Evolutionary conservation across 2,329 filamentous ascomycete genomes (phyloP), one percentile per base, ranked within the genome.

Genomic region (Aspergillus chevalieri): DNA sequence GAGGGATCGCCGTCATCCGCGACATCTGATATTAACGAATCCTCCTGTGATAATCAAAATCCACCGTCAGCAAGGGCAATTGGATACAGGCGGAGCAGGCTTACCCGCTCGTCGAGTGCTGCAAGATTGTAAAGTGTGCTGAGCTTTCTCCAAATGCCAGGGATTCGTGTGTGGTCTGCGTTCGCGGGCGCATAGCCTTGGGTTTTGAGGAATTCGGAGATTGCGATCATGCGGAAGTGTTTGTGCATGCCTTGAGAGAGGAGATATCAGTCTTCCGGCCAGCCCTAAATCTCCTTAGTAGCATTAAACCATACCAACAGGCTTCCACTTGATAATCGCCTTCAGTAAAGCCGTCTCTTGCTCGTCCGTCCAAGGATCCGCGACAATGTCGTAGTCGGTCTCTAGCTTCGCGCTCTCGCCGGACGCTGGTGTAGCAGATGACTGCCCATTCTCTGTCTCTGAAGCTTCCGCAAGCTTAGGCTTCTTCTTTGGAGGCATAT

Each of bases 321-420:
- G 93, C 67, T 98, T 98, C 86, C 88, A 95, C 65, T 85, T 81
- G 56, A 97, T 91, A 57, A 97, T 86, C 47, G 85, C 89, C 66
- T 96, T 96, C 73, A 95, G 89, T 1, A 98, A 78, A 38, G 89
- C 91, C 1, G 89, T 90, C 57, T 95, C 86, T 69, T 98, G 93
- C 64, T 96, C 92, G 62, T 95, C 91, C 3, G 90, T 96, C 93
- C 93, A 98, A 22, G 85, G 81, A 56, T 92, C 88, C 49, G 82
- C 80, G 44, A 81, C 68, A 3, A 77, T 63, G 53, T 83, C 73
- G 52, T 72, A 70, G 15, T 67, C 65, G n/a, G 68, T 61, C 52
- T 72, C 66, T 38, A 57, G 57, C 46, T 71, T 64, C 53, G 50
- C 52, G 55, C 57, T 53, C 56, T 67, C 61, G 60, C 58, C 60